Evolutionary conservation across 208 protist genomes (phyloP), one percentile per base, ranked within the genome.

Genomic region (Acanthamoeba lugdunensis): DNA sequence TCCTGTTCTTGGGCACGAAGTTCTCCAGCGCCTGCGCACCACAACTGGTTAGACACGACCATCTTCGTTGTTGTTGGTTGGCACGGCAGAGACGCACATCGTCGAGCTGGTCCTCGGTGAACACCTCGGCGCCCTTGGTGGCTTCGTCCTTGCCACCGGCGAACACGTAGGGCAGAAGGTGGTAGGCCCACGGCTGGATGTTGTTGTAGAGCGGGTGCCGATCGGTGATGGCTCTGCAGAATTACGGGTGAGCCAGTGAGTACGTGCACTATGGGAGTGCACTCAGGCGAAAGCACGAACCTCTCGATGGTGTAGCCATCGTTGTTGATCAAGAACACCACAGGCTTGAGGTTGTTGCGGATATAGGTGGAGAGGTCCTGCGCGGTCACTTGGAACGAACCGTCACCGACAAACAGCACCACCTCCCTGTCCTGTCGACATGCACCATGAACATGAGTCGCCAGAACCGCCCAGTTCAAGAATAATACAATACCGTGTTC

Each of bases 291-390:
- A 4, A n/a, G n/a, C 16, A 85, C 25, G 61, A 23, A 90, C 67
- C 92, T 16, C 92, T 90, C 92, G n/a, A 94, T 94, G 81, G 77
- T 94, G 84, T 94, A 94, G 56, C 92, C 93, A 84, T 93, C 81
- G 30, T 81, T 94, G 67, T 88, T 81, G 58, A 90, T 52, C 6
- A 94, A 18, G 33, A 94, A 82, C 11, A 94, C 75, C 13, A 73
- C 52, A 11, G 82, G 93, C 93, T 94, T 94, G 23, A 50, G 37
- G 21, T 89, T 77, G 67, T 94, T 56, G 37, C 93, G 93, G 28
- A 94, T 94, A 21, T 93, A 93, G 0, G 93, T 93, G 37, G 93
- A 94, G 37, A 94, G 45, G 48, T 94, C 92, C 75, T 87, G 92
- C 0, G 48, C 33, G 4, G 87, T 75, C 28, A 94, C 61, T 33